Conservation (phyloP, 768 basidiomycete species). For the Sarcodon sp. region DNA sequence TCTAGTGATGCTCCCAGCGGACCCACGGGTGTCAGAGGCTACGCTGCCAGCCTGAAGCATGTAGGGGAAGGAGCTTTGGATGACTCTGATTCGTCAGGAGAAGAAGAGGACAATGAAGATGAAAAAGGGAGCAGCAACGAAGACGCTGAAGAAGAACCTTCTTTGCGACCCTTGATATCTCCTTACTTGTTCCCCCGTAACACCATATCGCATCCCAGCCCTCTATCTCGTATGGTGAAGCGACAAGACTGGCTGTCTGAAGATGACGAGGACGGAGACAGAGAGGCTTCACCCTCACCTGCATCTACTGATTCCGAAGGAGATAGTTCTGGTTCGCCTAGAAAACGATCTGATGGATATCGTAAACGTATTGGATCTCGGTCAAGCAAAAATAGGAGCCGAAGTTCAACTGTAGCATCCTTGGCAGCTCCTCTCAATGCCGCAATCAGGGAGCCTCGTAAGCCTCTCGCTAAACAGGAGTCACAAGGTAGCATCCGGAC, state of each 20-base stretch:
- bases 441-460: conserved; percentile 9
- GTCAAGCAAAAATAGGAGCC: conserved; percentile 15
- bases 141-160: conserved; percentile 18
- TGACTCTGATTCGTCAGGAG: conserved; percentile 57
- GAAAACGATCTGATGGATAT: neutral
- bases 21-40: conserved; percentile 21
- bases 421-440: conserved; percentile 19
- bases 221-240: conserved; percentile 45
- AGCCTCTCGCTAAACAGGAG: conserved; percentile 26
- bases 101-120: conserved; percentile 10
- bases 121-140: conserved; percentile 16
- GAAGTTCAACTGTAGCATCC: conserved; percentile 58
- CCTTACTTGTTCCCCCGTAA: conserved; percentile 18
- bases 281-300: conserved; percentile 35
- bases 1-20: conserved; percentile 1
- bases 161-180: conserved; percentile 17
- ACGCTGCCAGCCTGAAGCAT: conserved; percentile 38
- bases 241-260: conserved; percentile 37
- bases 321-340: conserved; percentile 20
- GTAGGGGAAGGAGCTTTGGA: conserved; percentile 70
- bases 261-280: conserved; percentile 31
- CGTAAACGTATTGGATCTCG: conserved; percentile 8
- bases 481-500: conserved; percentile 64
- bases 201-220: conserved; percentile 41
- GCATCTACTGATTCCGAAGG: conserved; percentile 55